Percentiles rank a stretch among this genome's conserved stretches.
phyloP scores from a whole-genome alignment of 1,284 basidiomycete species.

The Mycena sp. region DNA sequence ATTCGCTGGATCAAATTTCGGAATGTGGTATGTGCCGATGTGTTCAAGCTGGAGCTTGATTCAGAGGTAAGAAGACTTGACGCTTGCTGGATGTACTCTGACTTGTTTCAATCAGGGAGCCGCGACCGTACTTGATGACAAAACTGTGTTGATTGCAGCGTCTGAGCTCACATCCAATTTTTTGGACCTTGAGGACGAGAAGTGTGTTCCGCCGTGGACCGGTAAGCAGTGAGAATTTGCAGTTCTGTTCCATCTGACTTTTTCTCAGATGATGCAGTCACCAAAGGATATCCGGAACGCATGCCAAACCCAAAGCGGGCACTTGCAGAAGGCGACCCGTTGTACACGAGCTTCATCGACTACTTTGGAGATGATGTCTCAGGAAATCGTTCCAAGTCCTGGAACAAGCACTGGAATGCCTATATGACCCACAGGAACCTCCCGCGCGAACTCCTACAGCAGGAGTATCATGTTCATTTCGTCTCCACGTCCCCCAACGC shows the following conservation, averaged over 20 bases:
- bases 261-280: no score
- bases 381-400: constrained; percentile 36
- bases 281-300: no score
- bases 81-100: no score
- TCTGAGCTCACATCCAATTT: no score
- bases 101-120: no score
- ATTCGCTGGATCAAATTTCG: not conserved
- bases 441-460: constrained; percentile 14
- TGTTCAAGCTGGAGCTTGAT: not conserved
- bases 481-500: constrained; percentile 13
- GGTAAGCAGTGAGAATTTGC: no score
- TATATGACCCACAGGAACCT: constrained; percentile 22
- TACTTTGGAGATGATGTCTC: constrained; percentile 30
- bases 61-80: no score
- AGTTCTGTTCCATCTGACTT: no score
- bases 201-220: no score
- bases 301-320: constrained; percentile 22
- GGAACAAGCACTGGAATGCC: constrained; percentile 36
- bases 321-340: constrained; percentile 2
- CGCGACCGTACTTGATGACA: no score
- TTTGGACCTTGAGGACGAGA: no score
- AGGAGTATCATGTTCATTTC: constrained; percentile 17
- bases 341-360: constrained; percentile 8
- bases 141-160: no score
- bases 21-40: not conserved